Percentiles rank a stretch among this genome's conserved stretches.
Evolutionary conservation across 2,329 filamentous ascomycete genomes (phyloP).

Genomic region (Colletotrichum navitas): DNA sequence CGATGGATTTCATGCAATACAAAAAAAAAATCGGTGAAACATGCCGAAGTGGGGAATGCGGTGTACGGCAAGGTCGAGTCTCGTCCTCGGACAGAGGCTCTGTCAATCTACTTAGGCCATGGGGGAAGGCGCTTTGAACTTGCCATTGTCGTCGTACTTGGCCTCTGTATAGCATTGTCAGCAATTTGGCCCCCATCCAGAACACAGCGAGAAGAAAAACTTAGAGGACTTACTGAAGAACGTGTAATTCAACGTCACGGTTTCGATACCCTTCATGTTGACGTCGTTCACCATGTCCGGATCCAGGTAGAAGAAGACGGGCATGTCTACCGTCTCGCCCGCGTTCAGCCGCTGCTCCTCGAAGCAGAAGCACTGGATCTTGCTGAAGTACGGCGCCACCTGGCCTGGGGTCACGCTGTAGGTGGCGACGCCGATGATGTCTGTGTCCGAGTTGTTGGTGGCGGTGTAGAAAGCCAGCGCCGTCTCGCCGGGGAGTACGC

Average conservation of each 20-base stretch:
- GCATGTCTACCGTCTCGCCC: constrained; percentile 98
- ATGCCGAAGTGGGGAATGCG: constrained; percentile 17
- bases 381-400: constrained; percentile 97
- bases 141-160: constrained; percentile 61
- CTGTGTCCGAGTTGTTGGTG: constrained; percentile 87
- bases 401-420: constrained; percentile 97
- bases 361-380: constrained; percentile 99
- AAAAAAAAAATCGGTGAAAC: neutral
- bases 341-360: constrained; percentile 95
- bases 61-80: neutral
- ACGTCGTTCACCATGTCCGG: constrained; percentile 93
- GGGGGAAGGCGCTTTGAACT: constrained; percentile 55
- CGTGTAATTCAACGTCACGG: constrained; percentile 95
- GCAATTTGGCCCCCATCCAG: neutral
- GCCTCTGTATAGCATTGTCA: constrained; percentile 52
- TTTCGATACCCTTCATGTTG: constrained; percentile 94
- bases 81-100: neutral
- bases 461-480: constrained; percentile 98
- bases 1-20: constrained; percentile 17
- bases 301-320: constrained; percentile 99
- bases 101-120: neutral
- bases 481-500: constrained; percentile 94
- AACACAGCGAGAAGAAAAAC: neutral
- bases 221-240: constrained; percentile 85
- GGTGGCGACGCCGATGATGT: constrained; percentile 98